Evolutionary conservation across 2,329 filamentous ascomycete genomes (phyloP).

Genomic region (Cercospora canescens): DNA sequence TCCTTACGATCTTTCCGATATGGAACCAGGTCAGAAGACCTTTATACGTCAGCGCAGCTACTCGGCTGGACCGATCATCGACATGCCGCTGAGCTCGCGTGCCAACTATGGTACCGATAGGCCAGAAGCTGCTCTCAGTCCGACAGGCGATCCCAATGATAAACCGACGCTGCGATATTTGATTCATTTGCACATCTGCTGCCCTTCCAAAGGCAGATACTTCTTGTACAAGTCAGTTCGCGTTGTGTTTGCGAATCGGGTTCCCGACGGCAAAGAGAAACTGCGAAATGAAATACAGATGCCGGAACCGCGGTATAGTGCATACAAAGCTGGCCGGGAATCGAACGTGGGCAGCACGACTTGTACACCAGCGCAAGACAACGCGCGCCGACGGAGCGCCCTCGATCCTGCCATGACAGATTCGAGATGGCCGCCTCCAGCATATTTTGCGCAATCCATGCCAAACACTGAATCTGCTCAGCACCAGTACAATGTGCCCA

Average conservation of each 20-base stretch:
- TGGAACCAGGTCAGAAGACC: slow-evolving; percentile 92
- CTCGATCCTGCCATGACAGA: slow-evolving; percentile 13
- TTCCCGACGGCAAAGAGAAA: slow-evolving; percentile 92
- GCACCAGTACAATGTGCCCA: slow-evolving; percentile 24
- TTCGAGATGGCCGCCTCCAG: slow-evolving; percentile 7
- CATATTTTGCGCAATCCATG: slow-evolving; percentile 27
- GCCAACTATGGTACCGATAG: slow-evolving; percentile 54
- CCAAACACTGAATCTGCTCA: slow-evolving; percentile 27
- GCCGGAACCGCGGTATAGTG: slow-evolving; percentile 81
- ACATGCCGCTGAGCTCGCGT: slow-evolving; percentile 58
- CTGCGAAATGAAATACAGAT: slow-evolving; percentile 85
- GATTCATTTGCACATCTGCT: slow-evolving; percentile 91
- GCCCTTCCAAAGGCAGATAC: slow-evolving; percentile 76
- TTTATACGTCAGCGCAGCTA: slow-evolving; percentile 95
- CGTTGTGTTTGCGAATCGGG: slow-evolving; percentile 94
- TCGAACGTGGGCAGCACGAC: slow-evolving; percentile 28
- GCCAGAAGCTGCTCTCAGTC: slow-evolving; percentile 54
- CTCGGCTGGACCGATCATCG: slow-evolving; percentile 80
- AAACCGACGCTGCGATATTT: slow-evolving; percentile 83
- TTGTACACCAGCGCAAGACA: slow-evolving; percentile 15
- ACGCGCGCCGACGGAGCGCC: slow-evolving; percentile 20
- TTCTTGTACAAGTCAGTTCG: slow-evolving; percentile 91
- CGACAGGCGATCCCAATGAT: slow-evolving; percentile 53
- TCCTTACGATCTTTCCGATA: slow-evolving; percentile 87
- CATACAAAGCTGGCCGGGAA: slow-evolving; percentile 69